These are phyloP conservation scores for Clavispora carvajalis DNA, from an alignment of 805 yeast species.

Conservation along the genomic window DNA sequence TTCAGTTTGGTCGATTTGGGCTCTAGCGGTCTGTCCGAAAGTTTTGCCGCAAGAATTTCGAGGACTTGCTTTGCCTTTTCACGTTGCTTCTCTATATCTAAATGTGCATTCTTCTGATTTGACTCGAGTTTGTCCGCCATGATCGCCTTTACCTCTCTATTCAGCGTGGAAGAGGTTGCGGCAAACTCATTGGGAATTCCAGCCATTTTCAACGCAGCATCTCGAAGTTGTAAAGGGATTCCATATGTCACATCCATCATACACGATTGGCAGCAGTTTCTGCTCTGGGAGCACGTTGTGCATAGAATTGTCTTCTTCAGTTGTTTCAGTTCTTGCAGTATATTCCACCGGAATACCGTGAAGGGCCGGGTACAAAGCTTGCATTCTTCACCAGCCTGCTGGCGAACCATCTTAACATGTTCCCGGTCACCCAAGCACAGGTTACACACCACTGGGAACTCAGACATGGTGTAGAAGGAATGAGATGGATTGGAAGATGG, in stretches of 20 bases:
- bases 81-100: slow-evolving; percentile 1
- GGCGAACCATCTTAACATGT: slow-evolving; percentile 66
- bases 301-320: slow-evolving; percentile 69
- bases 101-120: slow-evolving; percentile 27
- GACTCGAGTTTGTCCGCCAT: slow-evolving; percentile 46
- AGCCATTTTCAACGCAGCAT: slow-evolving; percentile 72
- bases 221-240: slow-evolving; percentile 73
- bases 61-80: slow-evolving; percentile 48
- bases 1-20: slow-evolving; percentile 10
- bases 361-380: slow-evolving; percentile 81
- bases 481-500: neutral
- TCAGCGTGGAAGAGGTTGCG: slow-evolving; percentile 22
- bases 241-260: slow-evolving; percentile 77
- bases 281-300: slow-evolving; percentile 67
- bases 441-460: slow-evolving; percentile 65
- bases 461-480: slow-evolving; percentile 8
- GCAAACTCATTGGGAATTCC: slow-evolving; percentile 25
- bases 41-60: slow-evolving; percentile 38
- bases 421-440: slow-evolving; percentile 65
- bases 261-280: slow-evolving; percentile 86
- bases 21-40: slow-evolving; percentile 5
- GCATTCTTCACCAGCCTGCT: slow-evolving; percentile 73
- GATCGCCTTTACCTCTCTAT: slow-evolving; percentile 35
- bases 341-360: slow-evolving; percentile 73
- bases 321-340: slow-evolving; percentile 34